Evolutionary conservation across 768 basidiomycete genomes (phyloP).

Genomic region (Suillus americanus): DNA sequence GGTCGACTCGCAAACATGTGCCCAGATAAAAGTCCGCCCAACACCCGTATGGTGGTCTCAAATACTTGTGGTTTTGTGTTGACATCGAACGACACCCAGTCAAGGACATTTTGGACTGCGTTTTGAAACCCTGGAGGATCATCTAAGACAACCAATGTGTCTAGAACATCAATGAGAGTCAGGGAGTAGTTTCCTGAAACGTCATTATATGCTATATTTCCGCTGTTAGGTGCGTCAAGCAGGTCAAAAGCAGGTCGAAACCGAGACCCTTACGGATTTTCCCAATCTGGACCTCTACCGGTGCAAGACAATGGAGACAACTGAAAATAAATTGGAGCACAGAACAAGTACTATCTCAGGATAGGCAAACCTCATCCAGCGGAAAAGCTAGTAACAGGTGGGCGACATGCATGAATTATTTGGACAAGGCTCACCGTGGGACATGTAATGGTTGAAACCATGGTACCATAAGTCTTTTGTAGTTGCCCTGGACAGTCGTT

Average conservation of each 20-base stretch:
- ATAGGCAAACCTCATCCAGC: constrained; percentile 65
- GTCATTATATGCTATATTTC: constrained; percentile 83
- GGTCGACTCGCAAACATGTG: constrained; percentile 76
- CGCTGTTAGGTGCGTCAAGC: constrained; percentile 33
- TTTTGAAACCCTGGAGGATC: constrained; percentile 77
- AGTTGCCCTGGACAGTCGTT: constrained; percentile 49
- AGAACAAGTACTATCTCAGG: constrained; percentile 2
- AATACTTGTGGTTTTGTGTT: constrained; percentile 98
- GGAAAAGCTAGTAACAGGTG: constrained; percentile 65
- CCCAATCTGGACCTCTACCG: constrained; percentile 87
- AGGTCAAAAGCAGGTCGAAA: constrained; percentile 8
- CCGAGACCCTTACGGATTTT: constrained; percentile 59
- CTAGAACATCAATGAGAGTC: constrained; percentile 80
- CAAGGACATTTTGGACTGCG: constrained; percentile 81
- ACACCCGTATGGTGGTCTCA: constrained; percentile 91
- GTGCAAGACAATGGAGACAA: constrained; percentile 87
- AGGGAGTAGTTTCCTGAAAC: constrained; percentile 93
- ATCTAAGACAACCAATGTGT: constrained; percentile 86
- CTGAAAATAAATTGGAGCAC: constrained; percentile 34
- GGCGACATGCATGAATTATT: constrained; percentile 7
- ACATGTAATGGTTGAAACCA: constrained; percentile 89
- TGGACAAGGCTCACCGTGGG: constrained; percentile 50
- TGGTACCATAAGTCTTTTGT: constrained; percentile 86
- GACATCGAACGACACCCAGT: constrained; percentile 87
- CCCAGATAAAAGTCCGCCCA: constrained; percentile 87